These are phyloP conservation scores for Cutaneotrichosporon cutaneum DNA, from an alignment of 1,284 basidiomycete species.

Conservation along the genomic window DNA sequence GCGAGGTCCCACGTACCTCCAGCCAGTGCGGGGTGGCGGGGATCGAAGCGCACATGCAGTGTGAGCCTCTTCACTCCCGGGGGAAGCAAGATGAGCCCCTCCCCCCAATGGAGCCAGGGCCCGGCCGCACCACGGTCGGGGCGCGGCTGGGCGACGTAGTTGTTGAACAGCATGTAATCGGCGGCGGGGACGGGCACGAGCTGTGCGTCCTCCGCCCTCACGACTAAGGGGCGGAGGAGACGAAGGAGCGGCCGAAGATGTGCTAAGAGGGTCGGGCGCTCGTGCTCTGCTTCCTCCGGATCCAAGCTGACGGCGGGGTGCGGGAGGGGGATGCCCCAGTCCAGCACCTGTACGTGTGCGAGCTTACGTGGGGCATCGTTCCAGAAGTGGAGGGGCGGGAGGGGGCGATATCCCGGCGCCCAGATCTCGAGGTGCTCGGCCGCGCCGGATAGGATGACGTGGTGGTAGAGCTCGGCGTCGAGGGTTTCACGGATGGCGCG, in stretches of 20 bases:
- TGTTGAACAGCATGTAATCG: neutral
- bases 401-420: no score
- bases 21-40: neutral
- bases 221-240: neutral
- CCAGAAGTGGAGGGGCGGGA: neutral
- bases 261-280: no score
- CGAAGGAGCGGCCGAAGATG: neutral
- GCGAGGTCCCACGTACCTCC: neutral
- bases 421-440: neutral
- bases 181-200: neutral
- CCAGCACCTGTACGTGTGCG: neutral
- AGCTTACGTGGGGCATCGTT: neutral
- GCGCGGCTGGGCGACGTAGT: neutral
- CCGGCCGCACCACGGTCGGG: no score
- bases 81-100: neutral
- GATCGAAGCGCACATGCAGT: neutral
- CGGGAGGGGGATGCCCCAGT: neutral
- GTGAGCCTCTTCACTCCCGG: neutral
- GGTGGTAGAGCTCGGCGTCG: neutral
- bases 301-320: neutral
- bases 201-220: neutral
- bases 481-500: neutral
- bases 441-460: neutral
- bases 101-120: neutral
- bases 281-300: no score